A percentile compares a stretch with the other conserved stretches of the same genome.
Evolutionary conservation across 768 basidiomycete species (phyloP).

Genomic region (Collybia sordida): DNA sequence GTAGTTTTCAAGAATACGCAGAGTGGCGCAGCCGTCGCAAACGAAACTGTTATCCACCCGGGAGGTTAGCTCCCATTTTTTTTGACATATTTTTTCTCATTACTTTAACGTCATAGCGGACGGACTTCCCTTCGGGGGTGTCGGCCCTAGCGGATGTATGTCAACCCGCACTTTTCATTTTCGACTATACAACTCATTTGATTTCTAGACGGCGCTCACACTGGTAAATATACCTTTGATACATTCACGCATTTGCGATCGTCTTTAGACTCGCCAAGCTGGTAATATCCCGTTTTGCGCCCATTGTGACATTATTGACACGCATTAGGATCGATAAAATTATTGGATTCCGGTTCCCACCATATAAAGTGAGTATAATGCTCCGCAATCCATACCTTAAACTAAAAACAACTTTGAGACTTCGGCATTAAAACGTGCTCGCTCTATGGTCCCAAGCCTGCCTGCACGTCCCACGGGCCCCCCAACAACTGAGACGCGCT

Average conservation of each 20-base stretch:
- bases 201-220: slow-evolving; percentile 60
- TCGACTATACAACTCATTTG: background rate
- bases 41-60: slow-evolving; percentile 66
- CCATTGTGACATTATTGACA: background rate
- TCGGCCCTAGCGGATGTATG: slow-evolving; percentile 56
- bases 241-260: slow-evolving; percentile 75
- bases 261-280: slow-evolving; percentile 57
- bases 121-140: slow-evolving; percentile 26
- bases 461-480: slow-evolving; percentile 46
- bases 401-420: slow-evolving; percentile 15
- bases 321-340: slow-evolving; percentile 45
- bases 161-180: slow-evolving; percentile 3
- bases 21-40: slow-evolving; percentile 69
- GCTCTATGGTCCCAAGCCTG: slow-evolving; percentile 28
- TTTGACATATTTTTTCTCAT: background rate
- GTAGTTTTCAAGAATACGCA: slow-evolving; percentile 68
- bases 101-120: slow-evolving; percentile 11
- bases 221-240: slow-evolving; percentile 75
- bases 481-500: slow-evolving; percentile 22
- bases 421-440: slow-evolving; percentile 29
- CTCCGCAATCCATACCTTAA: background rate
- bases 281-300: slow-evolving; percentile 32
- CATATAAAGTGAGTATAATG: slow-evolving; percentile 43
- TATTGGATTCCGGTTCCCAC: slow-evolving; percentile 58
- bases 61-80: slow-evolving; percentile 39